Percentiles rank a stretch among this genome's conserved stretches.
phyloP scores from a whole-genome alignment of 2,329 filamentous ascomycete species.

The Aspergillus ustus region DNA sequence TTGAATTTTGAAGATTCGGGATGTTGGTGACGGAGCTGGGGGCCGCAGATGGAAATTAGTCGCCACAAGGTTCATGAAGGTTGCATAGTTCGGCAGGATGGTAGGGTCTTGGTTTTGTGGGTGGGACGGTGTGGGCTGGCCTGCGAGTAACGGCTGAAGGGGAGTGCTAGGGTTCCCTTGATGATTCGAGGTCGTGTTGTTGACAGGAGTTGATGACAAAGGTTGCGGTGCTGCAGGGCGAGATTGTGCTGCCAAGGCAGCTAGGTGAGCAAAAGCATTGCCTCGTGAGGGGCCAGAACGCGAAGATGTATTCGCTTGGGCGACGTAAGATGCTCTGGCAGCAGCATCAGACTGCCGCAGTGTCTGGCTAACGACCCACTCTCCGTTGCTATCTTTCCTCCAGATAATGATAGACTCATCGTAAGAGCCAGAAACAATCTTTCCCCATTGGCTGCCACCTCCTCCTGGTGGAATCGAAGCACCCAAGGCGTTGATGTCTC shows the following conservation, averaged over 20 bases:
- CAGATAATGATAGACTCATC: slow-evolving; percentile 96
- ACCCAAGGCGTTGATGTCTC: slow-evolving; percentile 75
- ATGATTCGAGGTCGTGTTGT: not conserved
- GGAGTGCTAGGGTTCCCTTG: slow-evolving; percentile 3
- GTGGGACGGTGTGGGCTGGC: slow-evolving; percentile 35
- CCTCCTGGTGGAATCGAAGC: slow-evolving; percentile 89
- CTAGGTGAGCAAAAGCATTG: slow-evolving; percentile 24
- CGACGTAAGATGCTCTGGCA: slow-evolving; percentile 35
- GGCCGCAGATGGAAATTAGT: not conserved
- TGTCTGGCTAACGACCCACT: slow-evolving; percentile 79
- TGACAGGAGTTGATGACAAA: not conserved
- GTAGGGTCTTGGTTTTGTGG: slow-evolving; percentile 1
- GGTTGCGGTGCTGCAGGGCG: not conserved
- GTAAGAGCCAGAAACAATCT: slow-evolving; percentile 97
- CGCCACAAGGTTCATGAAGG: not conserved
- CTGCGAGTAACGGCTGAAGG: slow-evolving; percentile 24
- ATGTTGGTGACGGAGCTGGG: slow-evolving; percentile 38
- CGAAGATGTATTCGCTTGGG: slow-evolving; percentile 3
- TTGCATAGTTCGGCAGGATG: not conserved
- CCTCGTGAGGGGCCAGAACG: slow-evolving; percentile 8
- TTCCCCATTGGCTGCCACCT: slow-evolving; percentile 83
- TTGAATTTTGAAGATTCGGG: slow-evolving; percentile 91
- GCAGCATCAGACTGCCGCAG: slow-evolving; percentile 67
- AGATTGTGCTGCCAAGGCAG: slow-evolving; percentile 6
- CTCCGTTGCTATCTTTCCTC: slow-evolving; percentile 81